Base-by-base conservation (phyloP, 768 basidiomycete genomes). In the Psilocybe azurescens region DNA sequence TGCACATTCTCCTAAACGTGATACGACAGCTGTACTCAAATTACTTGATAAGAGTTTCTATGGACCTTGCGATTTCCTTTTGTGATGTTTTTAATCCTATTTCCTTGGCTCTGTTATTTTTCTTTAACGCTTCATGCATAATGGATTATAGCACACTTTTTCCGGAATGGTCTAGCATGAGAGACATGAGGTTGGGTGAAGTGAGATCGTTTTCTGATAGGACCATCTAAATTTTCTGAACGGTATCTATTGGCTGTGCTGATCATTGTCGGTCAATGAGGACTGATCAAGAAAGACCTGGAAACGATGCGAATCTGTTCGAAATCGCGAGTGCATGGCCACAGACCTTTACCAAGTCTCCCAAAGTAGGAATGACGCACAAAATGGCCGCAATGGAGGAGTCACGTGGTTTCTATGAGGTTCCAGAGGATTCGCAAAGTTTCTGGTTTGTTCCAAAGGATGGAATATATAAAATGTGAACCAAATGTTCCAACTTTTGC, bases 371-470 rank as follows among this genome's bases (percentile, higher is more conserved):
- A 28, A 72, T 68, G 69, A 70, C 69, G 71, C 62, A 63, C 24
- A 59, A 47, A 46, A 13, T 13, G n/a, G 11, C n/a, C 41, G n/a
- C 14, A 13, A 49, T 56, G 29, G 16, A 30, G 16, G 8, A 18
- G n/a, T 63, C 79, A 80, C 77, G 77, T 79, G 79, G 72, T 56
- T 16, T 55, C 33, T 58, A n/a, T 63, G 78, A 78, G 69, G 70
- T 81, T 81, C 80, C 78, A 81, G 79, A 80, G 75, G 70, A 65
- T 81, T 79, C 78, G 73, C 71, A 75, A 69, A 75, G 67, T 69
- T 79, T 80, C 79, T 76, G 69, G 79, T 72, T 69, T 59, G 63
- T 77, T 78, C 77, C 72, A 75, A 74, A 73, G 62, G 47, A 58
- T 54, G 61, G 62, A 67, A 68, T 72, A 77, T 81, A 80, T 76